Percentiles rank a stretch among this genome's conserved stretches.
Conservation (phyloP, 208 protist species). For the Eutreptiella sp. region DNA sequence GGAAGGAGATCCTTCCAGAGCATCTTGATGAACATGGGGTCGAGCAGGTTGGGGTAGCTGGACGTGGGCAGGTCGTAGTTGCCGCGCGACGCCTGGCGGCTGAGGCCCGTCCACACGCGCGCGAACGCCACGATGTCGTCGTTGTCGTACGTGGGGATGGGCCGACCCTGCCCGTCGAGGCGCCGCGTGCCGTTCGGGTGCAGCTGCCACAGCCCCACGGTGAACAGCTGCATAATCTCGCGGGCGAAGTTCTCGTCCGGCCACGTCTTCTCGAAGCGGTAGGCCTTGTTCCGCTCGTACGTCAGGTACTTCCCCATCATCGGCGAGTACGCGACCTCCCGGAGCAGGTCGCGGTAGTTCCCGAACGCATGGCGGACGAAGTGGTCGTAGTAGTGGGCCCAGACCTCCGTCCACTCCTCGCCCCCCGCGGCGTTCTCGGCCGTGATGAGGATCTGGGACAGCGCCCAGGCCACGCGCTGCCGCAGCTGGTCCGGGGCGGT, state of each 20-base stretch:
- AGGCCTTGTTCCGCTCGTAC: background rate
- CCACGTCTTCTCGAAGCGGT: background rate
- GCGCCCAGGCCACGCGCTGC: too few relatives aligned
- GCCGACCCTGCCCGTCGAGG: conserved; percentile 12
- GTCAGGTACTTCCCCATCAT: conserved; percentile 33
- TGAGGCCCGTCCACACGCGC: too few relatives aligned
- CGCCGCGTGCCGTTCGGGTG: conserved; percentile 20
- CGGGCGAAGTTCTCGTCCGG: conserved; percentile 39
- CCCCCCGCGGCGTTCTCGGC: background rate
- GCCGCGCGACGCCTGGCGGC: too few relatives aligned
- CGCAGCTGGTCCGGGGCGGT: too few relatives aligned
- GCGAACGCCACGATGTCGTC: conserved; percentile 28
- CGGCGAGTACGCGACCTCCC: conserved; percentile 23
- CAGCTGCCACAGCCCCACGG: conserved; percentile 25
- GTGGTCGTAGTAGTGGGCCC: conserved; percentile 27
- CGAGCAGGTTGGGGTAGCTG: too few relatives aligned
- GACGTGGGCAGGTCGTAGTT: too few relatives aligned
- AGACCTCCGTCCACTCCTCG: conserved; percentile 21
- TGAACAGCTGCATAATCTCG: conserved; percentile 38
- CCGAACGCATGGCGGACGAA: conserved; percentile 35
- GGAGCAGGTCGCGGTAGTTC: conserved; percentile 18
- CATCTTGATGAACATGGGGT: too few relatives aligned
- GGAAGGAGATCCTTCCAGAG: too few relatives aligned
- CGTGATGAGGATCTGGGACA: too few relatives aligned
- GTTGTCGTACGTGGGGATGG: conserved; percentile 26